Percentiles rank a stretch among this genome's conserved stretches.
phyloP scores from a whole-genome alignment of 164 flowering plant genomes.

The Umbilicus rupestris region DNA sequence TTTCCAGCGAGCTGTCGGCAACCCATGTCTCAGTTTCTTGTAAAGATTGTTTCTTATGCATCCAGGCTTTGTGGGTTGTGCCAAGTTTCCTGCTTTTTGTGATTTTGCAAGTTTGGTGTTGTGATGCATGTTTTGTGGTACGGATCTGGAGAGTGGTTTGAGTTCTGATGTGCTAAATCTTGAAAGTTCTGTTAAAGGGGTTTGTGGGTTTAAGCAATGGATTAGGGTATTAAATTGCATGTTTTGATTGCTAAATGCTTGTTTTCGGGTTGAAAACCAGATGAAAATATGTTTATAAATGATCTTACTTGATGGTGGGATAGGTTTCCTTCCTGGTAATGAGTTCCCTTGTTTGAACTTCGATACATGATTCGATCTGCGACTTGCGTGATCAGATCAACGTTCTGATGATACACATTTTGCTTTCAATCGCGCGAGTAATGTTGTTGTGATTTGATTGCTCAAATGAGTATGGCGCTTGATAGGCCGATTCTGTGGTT shows the following conservation, averaged over 20 bases:
- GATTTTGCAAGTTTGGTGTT: not conserved
- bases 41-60: not conserved
- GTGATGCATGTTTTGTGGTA: not conserved
- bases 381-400: no score
- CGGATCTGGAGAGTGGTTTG: not conserved
- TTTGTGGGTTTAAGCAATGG: not conserved
- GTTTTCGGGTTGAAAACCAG: not conserved
- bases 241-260: no score
- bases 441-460: not conserved
- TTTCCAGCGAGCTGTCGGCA: no score
- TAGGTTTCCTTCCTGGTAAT: not conserved
- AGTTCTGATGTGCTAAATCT: not conserved
- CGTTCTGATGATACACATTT: no score
- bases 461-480: not conserved
- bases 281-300: not conserved
- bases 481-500: not conserved
- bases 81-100: not conserved
- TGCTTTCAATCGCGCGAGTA: not conserved
- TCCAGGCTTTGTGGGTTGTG: not conserved
- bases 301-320: not conserved
- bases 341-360: not conserved
- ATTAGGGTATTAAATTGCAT: not conserved
- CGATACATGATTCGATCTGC: no score
- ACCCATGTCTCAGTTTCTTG: not conserved
- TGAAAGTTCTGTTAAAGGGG: not conserved